Evolutionary conservation across 371 early-diverging fungal genomes (phyloP).

Genomic region (Globomyces sp.): DNA sequence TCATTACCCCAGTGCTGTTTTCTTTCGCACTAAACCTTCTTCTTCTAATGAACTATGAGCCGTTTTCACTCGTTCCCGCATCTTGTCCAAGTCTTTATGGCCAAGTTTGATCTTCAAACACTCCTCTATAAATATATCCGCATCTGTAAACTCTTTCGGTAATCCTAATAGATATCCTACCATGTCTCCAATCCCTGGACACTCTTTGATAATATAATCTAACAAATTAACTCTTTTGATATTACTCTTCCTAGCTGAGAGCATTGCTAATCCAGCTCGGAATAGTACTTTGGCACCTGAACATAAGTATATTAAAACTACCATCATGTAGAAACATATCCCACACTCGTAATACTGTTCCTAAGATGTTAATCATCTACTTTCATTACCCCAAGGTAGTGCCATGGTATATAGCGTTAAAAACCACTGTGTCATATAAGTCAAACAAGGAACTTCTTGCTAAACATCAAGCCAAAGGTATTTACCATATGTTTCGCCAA

Average conservation of each 20-base stretch:
- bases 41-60: slow-evolving; percentile 15
- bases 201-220: slow-evolving; percentile 65
- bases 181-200: slow-evolving; percentile 75
- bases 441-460: slow-evolving; percentile 78
- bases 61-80: slow-evolving; percentile 23
- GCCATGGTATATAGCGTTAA: slow-evolving; percentile 87
- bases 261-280: slow-evolving; percentile 77
- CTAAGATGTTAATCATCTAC: no score
- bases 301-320: slow-evolving; percentile 10
- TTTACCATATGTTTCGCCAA: slow-evolving; percentile 72
- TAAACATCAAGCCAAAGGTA: not conserved
- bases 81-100: slow-evolving; percentile 18
- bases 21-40: not conserved
- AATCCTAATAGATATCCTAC: slow-evolving; percentile 78
- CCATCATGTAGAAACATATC: slow-evolving; percentile 89
- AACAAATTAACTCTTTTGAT: slow-evolving; percentile 8
- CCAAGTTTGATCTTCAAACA: slow-evolving; percentile 65
- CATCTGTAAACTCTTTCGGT: slow-evolving; percentile 68
- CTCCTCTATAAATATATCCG: slow-evolving; percentile 66
- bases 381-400: slow-evolving; percentile 72
- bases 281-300: slow-evolving; percentile 79
- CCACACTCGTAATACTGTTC: slow-evolving; percentile 85
- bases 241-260: slow-evolving; percentile 63
- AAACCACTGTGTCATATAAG: slow-evolving; percentile 94
- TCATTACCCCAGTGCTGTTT: no score